A percentile compares a stretch with the other conserved stretches of the same genome.
Evolutionary conservation across 305 asterid genomes (phyloP).

Genomic region (Lippia alba): DNA sequence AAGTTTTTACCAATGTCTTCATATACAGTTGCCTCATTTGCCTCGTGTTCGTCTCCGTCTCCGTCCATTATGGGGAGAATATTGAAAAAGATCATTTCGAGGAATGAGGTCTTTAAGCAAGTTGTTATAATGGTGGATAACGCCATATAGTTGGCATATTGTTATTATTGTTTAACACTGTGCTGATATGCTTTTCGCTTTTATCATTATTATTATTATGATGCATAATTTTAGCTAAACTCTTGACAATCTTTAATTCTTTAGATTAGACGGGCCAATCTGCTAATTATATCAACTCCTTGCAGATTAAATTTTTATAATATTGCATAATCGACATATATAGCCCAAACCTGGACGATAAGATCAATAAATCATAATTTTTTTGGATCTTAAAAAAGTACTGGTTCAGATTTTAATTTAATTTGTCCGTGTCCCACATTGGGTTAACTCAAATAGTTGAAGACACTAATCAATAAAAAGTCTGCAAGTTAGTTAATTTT

Average conservation of each 20-base stretch:
- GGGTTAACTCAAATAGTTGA: neutral
- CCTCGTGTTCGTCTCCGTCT: too few species aligned
- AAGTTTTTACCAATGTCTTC: too few species aligned
- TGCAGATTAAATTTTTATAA: neutral
- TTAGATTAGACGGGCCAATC: neutral
- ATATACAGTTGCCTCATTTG: too few species aligned
- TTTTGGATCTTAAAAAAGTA: too few species aligned
- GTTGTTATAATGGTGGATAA: slow-evolving; percentile 29
- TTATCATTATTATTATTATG: slow-evolving; percentile 25
- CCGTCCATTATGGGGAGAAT: too few species aligned
- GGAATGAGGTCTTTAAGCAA: neutral
- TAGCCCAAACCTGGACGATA: neutral
- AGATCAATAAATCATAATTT: neutral
- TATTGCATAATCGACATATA: neutral
- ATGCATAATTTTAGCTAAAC: slow-evolving; percentile 39
- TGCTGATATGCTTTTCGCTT: slow-evolving; percentile 38
- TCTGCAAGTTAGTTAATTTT: too few species aligned
- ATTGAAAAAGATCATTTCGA: too few species aligned
- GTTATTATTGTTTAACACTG: slow-evolving; percentile 37
- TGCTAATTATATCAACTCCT: neutral
- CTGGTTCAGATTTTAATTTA: too few species aligned
- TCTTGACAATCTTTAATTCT: slow-evolving; percentile 10
- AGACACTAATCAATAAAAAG: neutral
- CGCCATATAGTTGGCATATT: slow-evolving; percentile 14
- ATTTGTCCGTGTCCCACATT: too few species aligned